Conservation (phyloP, 2,329 filamentous ascomycete species). For the Didymella sp. region DNA sequence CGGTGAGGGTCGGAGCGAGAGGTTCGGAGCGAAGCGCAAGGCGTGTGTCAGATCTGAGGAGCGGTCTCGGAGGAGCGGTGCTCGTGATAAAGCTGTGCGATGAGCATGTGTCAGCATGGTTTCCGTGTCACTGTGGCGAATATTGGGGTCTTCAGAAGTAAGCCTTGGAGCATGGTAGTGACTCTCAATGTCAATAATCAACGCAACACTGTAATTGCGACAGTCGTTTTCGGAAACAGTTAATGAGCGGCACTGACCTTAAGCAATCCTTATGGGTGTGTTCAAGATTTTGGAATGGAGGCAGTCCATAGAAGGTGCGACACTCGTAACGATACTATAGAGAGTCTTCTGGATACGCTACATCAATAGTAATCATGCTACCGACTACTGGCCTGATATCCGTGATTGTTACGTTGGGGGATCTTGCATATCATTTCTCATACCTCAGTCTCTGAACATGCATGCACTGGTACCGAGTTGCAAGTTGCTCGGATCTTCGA, state of each 20-base stretch:
- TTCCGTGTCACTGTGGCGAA: background rate
- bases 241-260: background rate
- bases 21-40: constrained; percentile 13
- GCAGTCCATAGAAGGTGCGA: too few species aligned
- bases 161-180: background rate
- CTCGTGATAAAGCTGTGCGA: background rate
- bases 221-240: background rate
- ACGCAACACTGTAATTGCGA: background rate
- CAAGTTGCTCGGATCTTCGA: too few species aligned
- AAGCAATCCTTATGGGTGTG: too few species aligned
- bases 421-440: too few species aligned
- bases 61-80: background rate
- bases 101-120: constrained; percentile 5
- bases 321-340: too few species aligned
- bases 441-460: too few species aligned
- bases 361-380: too few species aligned
- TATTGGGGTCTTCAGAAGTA: background rate
- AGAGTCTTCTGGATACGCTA: too few species aligned
- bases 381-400: too few species aligned
- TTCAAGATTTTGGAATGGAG: too few species aligned
- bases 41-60: constrained; percentile 2
- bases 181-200: background rate
- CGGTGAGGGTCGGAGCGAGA: constrained; percentile 11
- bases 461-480: too few species aligned
- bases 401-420: too few species aligned